Evolutionary conservation across 192 early-diverging fungal species (phyloP), one percentile per base, ranked within the genome.

Genomic region (Coemansia sp.): DNA sequence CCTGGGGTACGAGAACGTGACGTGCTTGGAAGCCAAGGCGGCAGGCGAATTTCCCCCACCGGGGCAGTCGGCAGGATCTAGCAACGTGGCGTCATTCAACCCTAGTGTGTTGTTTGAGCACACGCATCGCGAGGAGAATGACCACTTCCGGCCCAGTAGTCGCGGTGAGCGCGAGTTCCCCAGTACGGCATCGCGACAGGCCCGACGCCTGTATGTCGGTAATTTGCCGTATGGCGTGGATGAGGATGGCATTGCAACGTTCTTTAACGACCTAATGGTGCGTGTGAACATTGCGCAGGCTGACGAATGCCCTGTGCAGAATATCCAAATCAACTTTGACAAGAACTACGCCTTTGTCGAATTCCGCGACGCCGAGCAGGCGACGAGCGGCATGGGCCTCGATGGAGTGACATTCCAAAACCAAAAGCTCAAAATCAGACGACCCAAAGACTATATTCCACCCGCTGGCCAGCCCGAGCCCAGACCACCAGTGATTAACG

Each of bases 261-360:
- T 96, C 73, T 97, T 98, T 77, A 97, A 96, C 74, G 77, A 86
- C 14, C 88, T 91, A 13, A 92, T 98, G 91, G 80, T 88, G 42
- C 87, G 91, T 68, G 82, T 91, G 63, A 89, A 90, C 69, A 76
- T 93, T 37, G 90, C 90, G 43, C 86, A 88, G n/a, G 78, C 87
- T 14, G 69, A 91, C 8, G 91, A 90, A 37, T 55, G 86, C 46
- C 90, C 92, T 0, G 93, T 95, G 17, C 82, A 91, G 17, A 86
- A 89, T 35, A 91, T 92, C 19, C 93, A 96, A 74, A 92, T 98
- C 50, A 95, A 96, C 74, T 86, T 88, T 42, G 96, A 98, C n/a
- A 95, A 95, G 76, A 92, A 92, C 70, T 98, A 95, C 84, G 95
- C 96, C 16, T 97, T 98, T 88, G 88, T 96, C 19, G 96, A 99